These are phyloP conservation scores for Backusella liffmaniae DNA, from an alignment of 192 early-diverging fungal species.

Conservation along the genomic window DNA sequence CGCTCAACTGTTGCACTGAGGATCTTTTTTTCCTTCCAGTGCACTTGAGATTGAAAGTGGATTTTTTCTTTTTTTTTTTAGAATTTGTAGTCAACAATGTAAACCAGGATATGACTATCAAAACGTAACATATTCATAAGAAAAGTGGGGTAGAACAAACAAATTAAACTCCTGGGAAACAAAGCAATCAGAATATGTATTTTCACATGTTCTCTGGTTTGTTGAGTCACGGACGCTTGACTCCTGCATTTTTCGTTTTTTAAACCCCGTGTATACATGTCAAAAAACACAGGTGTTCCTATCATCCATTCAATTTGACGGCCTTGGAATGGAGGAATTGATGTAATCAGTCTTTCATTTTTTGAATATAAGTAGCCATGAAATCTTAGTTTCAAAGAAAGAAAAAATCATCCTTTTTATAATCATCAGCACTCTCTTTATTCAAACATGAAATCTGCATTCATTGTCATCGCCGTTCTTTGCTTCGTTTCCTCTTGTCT, in stretches of 20 bases:
- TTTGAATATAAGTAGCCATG: constrained; percentile 1
- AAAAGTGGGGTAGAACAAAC: background rate
- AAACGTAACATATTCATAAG: background rate
- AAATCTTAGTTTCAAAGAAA: background rate
- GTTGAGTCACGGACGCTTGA: background rate
- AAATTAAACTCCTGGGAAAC: background rate
- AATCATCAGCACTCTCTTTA: background rate
- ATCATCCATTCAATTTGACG: background rate
- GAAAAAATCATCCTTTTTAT: background rate
- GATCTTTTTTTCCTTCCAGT: background rate
- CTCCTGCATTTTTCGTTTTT: constrained; percentile 7
- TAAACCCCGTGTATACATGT: background rate
- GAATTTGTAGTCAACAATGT: background rate
- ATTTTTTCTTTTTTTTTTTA: background rate
- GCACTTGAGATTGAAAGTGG: background rate
- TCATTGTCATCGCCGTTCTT: background rate
- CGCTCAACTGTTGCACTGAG: background rate
- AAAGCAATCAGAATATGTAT: background rate
- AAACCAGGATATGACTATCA: background rate
- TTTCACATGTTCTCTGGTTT: background rate
- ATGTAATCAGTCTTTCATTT: background rate
- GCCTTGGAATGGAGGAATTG: background rate
- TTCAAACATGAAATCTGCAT: constrained; percentile 8
- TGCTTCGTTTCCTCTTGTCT: background rate
- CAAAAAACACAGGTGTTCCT: background rate